Evolutionary conservation across 805 yeast species (phyloP), one percentile per base, ranked within the genome.

Genomic region (Teunomyces atbi): DNA sequence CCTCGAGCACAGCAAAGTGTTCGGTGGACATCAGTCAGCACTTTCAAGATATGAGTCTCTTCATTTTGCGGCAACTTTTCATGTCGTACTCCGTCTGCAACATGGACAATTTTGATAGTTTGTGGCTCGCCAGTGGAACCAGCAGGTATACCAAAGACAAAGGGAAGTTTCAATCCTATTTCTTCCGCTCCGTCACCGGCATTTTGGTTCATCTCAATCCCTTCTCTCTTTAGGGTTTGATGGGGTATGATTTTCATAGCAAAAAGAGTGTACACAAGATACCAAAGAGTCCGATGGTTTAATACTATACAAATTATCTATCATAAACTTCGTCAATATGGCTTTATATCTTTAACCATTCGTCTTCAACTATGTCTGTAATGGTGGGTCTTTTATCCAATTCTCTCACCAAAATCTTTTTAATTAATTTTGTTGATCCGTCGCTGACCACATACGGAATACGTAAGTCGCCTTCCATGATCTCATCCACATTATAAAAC

Each of bases 401-500:
- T 45, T 84, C 84, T 42, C 94, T 77, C n/a, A 80, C 80, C 50
- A 92, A 71, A 36, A 91, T 87, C 54, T 60, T 72, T 48, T 70
- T 69, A 37, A 91, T 85, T 60, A 91, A 71, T 4, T 72, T 73
- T 21, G 81, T 67, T 55, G 91, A 80, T 2, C 71, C 78, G 1
- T 78, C 83, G 56, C 88, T 82, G 16, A 82, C 76, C n/a, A 77
- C 74, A 49, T 68, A 73, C 1, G 96, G 95, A 33, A 89, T 72
- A 40, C 87, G 76, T 50, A 91, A 66, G 41, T 85, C 91, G 1
- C 96, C 96, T 54, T 89, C 96, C 81, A 91, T 81, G 45, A 94
- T 94, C 63, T 91, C 98, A 64, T 92, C 97, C 41, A 91, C 95
- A 61, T 89, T 90, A 64, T 89, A 89, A 59, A 92, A 94, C 6